Evolutionary conservation across 257 asterid species (phyloP), one percentile per base, ranked within the genome.

Genomic region (Plantago major): DNA sequence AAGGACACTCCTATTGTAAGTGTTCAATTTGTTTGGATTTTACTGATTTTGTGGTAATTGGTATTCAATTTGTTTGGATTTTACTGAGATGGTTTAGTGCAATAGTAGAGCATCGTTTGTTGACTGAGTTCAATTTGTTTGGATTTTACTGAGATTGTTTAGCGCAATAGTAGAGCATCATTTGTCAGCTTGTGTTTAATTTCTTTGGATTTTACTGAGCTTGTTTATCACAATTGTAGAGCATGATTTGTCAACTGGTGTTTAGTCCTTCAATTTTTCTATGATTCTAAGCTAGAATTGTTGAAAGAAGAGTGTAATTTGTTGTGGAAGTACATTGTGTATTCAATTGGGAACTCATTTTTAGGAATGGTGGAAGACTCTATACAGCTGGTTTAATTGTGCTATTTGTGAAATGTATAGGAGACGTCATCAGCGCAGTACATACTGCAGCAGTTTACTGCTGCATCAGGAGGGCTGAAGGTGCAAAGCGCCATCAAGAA

Each of bases 371-470:
- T 1, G 26, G 26, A 22, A 22, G 26, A 22, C 26, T 22, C 26
- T 22, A 22, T 22, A 22, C 26, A 22, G 1, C 2, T 16, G 15
- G 28, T 40, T n/a, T 1, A 33, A n/a, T 19, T 52, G 16, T 16
- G 11, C 8, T 51, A 51, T 16, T 19, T 18, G 42, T n/a, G 16
- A 19, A 71, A 42, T 47, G 71, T 76, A 78, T 64, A 89, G 96
- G 96, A 86, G 79, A 73, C 80, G 3, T 86, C 89, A 7, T 89
- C 96, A 6, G 96, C 95, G 0, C 93, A 86, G 64, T 89, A 86
- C 69, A 89, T 89, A 45, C 54, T 89, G 70, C 96, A 89, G 67
- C 96, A 89, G 49, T 86, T 76, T 47, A 86, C 79, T 2, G 96
- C 96, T 19, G 95, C 96, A 50, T 76, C 85, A 15, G 96, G 96